Evolutionary conservation across 2,329 filamentous ascomycete genomes (phyloP).

Genomic region (Magnaporthiopsis rhizophila): DNA sequence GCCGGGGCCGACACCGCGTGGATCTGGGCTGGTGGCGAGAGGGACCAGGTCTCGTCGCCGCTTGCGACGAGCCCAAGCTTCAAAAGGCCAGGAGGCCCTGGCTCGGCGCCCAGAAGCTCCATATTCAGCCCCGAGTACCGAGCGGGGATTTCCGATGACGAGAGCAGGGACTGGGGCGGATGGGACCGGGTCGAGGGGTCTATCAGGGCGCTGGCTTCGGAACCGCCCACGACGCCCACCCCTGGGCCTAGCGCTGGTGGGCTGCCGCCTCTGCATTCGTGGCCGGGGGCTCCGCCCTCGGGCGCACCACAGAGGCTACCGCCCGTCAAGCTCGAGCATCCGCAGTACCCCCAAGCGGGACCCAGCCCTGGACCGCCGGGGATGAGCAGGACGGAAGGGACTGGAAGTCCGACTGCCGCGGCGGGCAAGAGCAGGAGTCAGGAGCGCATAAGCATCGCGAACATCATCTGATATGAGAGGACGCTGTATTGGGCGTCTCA

Average conservation of each 20-base stretch:
- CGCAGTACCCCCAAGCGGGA: slow-evolving; percentile 2
- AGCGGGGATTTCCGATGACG: slow-evolving; percentile 46
- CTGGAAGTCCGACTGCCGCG: slow-evolving; percentile 22
- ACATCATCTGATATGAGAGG: slow-evolving; percentile 27
- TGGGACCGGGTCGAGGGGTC: slow-evolving; percentile 68
- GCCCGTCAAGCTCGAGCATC: slow-evolving; percentile 25
- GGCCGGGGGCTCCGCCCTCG: slow-evolving; percentile 6
- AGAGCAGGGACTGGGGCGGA: slow-evolving; percentile 64
- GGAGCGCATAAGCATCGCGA: slow-evolving; percentile 37
- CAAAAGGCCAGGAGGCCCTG: neutral
- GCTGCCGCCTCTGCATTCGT: slow-evolving; percentile 8
- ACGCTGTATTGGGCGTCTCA: neutral
- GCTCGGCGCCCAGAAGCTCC: slow-evolving; percentile 23
- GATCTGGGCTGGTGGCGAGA: slow-evolving; percentile 67
- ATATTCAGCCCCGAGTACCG: slow-evolving; percentile 38
- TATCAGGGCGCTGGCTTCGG: slow-evolving; percentile 44
- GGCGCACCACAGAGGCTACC: slow-evolving; percentile 15
- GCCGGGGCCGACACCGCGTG: slow-evolving; percentile 69
- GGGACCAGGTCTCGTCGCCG: slow-evolving; percentile 26
- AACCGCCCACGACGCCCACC: slow-evolving; percentile 18
- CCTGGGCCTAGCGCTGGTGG: slow-evolving; percentile 15
- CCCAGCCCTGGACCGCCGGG: slow-evolving; percentile 8
- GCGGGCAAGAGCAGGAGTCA: slow-evolving; percentile 28
- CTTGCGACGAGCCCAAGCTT: slow-evolving; percentile 1
- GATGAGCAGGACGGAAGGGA: neutral